Conservation (phyloP, 768 basidiomycete genomes). For the Hericium coralloides region DNA sequence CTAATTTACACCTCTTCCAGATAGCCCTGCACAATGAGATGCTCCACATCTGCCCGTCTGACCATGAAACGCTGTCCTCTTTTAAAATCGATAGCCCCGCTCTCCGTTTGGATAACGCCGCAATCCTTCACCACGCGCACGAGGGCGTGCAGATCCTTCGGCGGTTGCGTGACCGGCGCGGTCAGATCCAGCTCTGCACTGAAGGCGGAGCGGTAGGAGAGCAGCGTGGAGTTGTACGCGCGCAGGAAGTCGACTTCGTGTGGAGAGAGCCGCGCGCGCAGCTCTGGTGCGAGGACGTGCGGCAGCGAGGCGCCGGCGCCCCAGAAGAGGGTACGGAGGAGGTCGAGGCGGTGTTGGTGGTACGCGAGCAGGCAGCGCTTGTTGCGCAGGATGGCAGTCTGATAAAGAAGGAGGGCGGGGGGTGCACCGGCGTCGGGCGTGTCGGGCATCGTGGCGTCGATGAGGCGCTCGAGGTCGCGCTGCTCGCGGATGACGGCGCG, state of each 20-base stretch:
- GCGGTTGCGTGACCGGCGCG: conserved; percentile 72
- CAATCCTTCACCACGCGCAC: conserved; percentile 86
- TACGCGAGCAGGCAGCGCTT: conserved; percentile 95
- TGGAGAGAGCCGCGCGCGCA: conserved; percentile 66
- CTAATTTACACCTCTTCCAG: conserved; percentile 65
- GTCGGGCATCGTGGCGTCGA: conserved; percentile 28
- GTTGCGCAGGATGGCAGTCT: conserved; percentile 85
- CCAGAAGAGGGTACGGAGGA: conserved; percentile 87
- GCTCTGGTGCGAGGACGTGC: conserved; percentile 64
- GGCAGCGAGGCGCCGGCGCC: conserved; percentile 78
- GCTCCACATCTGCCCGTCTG: conserved; percentile 82
- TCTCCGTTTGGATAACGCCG: conserved; percentile 86
- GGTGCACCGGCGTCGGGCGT: conserved; percentile 25
- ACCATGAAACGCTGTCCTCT: conserved; percentile 89
- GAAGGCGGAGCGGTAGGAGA: conserved; percentile 80
- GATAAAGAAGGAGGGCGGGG: conserved; percentile 68
- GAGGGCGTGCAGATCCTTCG: conserved; percentile 82
- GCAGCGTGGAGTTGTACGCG: conserved; percentile 69
- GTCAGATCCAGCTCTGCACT: conserved; percentile 84
- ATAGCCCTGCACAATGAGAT: conserved; percentile 89
- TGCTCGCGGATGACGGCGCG: conserved; percentile 85
- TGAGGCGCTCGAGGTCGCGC: conserved; percentile 67
- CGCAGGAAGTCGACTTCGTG: conserved; percentile 81
- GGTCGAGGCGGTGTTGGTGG: conserved; percentile 78
- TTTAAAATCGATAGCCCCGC: conserved; percentile 83